These are phyloP conservation scores for Metarhizium album DNA, from an alignment of 2,329 filamentous ascomycete species.

Conservation along the genomic window DNA sequence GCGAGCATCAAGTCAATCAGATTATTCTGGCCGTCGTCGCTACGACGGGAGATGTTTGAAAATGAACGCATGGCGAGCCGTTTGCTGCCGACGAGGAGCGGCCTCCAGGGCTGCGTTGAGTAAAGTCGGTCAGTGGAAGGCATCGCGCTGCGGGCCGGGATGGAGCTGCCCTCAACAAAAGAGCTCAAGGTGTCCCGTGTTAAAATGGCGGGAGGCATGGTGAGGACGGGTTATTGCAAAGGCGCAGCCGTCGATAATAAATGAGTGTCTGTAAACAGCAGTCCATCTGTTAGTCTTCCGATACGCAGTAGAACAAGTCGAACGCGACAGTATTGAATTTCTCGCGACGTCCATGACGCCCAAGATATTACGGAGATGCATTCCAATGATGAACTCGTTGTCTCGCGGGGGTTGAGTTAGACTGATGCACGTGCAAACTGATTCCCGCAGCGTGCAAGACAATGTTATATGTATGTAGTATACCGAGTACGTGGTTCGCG, in stretches of 20 bases:
- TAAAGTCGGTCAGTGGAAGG: conserved; percentile 1
- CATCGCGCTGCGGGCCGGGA: conserved; percentile 8
- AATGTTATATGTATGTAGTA: not conserved
- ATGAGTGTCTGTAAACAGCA: conserved; percentile 8
- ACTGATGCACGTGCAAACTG: not conserved
- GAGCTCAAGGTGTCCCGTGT: not conserved
- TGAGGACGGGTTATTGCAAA: not conserved
- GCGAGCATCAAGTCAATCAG: conserved; percentile 70
- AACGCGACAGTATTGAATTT: not conserved
- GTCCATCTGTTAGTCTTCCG: conserved; percentile 1
- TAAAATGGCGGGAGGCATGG: conserved; percentile 8
- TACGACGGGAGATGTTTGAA: conserved; percentile 6
- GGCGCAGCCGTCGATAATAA: conserved; percentile 5
- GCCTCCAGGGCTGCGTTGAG: conserved; percentile 8
- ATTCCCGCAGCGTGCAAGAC: not conserved
- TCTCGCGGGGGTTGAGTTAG: not conserved
- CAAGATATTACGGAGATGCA: not conserved
- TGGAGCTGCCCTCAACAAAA: conserved; percentile 1
- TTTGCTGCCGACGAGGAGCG: conserved; percentile 4
- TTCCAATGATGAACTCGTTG: not conserved
- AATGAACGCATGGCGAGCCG: conserved; percentile 6
- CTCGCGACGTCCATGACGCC: not conserved
- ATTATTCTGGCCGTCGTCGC: conserved; percentile 39
- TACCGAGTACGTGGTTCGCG: not conserved
- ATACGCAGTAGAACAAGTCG: not conserved